Evolutionary conservation across 1,139 yeast species (phyloP).

Genomic region (Casaregolazyma lundiana): DNA sequence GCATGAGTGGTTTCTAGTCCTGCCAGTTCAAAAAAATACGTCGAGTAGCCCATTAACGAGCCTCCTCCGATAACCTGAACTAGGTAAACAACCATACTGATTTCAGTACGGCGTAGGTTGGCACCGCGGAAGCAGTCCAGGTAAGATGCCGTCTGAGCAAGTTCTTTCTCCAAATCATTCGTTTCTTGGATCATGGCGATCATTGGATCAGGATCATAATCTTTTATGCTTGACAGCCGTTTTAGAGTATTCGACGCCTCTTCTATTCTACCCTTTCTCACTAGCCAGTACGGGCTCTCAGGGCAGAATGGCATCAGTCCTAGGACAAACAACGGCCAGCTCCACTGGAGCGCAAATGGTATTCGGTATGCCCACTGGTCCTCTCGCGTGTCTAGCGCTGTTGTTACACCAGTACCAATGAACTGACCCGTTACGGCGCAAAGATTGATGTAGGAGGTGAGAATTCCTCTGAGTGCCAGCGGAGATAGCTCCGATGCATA

Average conservation of each 20-base stretch:
- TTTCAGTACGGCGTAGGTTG: constrained; percentile 51
- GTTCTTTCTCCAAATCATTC: constrained; percentile 40
- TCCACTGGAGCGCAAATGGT: constrained; percentile 57
- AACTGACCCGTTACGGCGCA: constrained; percentile 45
- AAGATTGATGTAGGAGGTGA: constrained; percentile 40
- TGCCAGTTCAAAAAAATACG: constrained; percentile 18
- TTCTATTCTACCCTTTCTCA: constrained; percentile 37
- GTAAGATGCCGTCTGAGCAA: constrained; percentile 36
- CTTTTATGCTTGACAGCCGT: constrained; percentile 28
- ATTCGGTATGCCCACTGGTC: constrained; percentile 37
- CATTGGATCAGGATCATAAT: constrained; percentile 26
- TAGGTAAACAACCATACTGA: constrained; percentile 43
- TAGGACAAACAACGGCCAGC: constrained; percentile 56
- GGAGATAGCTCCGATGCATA: constrained; percentile 47
- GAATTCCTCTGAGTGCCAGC: constrained; percentile 38
- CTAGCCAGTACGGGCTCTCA: constrained; percentile 55
- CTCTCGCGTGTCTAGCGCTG: constrained; percentile 21
- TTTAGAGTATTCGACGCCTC: constrained; percentile 42
- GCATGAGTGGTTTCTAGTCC: constrained; percentile 16
- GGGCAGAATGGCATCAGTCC: constrained; percentile 43
- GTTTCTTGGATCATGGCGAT: constrained; percentile 42
- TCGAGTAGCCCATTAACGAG: constrained; percentile 14
- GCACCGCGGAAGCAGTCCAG: constrained; percentile 46
- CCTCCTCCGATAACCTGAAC: constrained; percentile 43
- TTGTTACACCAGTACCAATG: constrained; percentile 38